Evolutionary conservation across 305 asterid species (phyloP), one percentile per base, ranked within the genome.

Genomic region (Fraxinus baroniana): DNA sequence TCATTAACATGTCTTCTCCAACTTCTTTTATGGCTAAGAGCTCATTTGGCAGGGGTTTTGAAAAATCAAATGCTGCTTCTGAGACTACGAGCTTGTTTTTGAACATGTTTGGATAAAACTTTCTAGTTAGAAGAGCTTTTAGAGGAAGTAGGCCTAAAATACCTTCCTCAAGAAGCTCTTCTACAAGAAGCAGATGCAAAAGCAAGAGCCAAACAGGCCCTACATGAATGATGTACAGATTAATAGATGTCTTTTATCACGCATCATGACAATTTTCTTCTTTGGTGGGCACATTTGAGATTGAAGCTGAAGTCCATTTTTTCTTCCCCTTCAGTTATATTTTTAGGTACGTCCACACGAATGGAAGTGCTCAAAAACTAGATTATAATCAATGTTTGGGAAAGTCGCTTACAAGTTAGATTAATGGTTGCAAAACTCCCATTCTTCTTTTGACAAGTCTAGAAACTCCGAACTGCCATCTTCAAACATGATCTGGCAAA

Each of bases 381-480:
- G 39, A 86, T 39, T 35, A 52, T 39, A 70, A 13, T 30, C 37
- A 68, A 26, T 30, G 37, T 30, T 30, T 15, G 39, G 37, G 32
- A 30, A 75, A 83, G 49, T 86, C 85, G 86, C 97, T 93, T 88
- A 89, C 84, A 49, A 80, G 74, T 68, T 84, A 78, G 71, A 79
- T 83, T 87, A 82, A 78, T 82, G 83, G 83, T 87, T 88, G 86
- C 93, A 92, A 72, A 91, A 88, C 80, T 90, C 96, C 99, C 99
- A 97, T 52, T 91, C 92, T 89, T 88, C 94, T 87, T 91, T 89
- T 66, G 98, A 91, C 89, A 97, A 83, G 90, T 97, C 97, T 77
- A 92, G 82, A 74, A 90, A 84, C 80, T 93, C 95, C 1, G 87
- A 78, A 73, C 78, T 83, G 81, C 99, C 99, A 60, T 93, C 97